These are phyloP conservation scores for Tuber aestivum DNA, from an alignment of 495 filamentous ascomycete species.

Conservation along the genomic window DNA sequence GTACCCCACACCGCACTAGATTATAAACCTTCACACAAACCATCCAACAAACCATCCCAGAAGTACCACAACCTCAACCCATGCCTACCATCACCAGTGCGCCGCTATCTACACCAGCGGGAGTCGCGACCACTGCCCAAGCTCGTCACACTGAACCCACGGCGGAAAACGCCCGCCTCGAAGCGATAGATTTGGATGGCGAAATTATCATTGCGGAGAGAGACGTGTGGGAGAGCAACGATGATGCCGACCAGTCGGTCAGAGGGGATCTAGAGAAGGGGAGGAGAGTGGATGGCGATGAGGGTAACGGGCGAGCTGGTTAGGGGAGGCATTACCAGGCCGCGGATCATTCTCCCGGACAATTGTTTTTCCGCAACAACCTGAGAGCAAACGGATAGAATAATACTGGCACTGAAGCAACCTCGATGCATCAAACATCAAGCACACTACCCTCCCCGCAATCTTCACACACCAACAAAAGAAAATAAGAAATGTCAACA, in stretches of 20 bases:
- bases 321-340: not conserved
- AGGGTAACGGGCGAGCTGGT: too few relatives aligned
- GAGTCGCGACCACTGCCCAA: not conserved
- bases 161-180: not conserved
- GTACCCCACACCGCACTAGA: not conserved
- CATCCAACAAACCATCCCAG: not conserved
- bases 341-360: not conserved
- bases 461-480: not conserved
- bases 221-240: slow-evolving; percentile 27
- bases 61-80: not conserved
- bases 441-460: not conserved
- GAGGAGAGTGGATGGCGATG: not conserved
- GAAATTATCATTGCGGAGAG: slow-evolving; percentile 38
- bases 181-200: slow-evolving; percentile 22
- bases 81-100: not conserved
- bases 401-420: not conserved
- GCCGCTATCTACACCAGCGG: not conserved
- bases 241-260: slow-evolving; percentile 20
- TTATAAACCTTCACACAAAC: not conserved
- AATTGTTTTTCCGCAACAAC: not conserved
- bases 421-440: not conserved
- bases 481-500: slow-evolving; percentile 43
- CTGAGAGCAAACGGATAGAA: too few relatives aligned
- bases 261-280: not conserved
- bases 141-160: not conserved